Base-by-base conservation (phyloP, 257 asterid species). In the Rauvolfia tetraphylla region DNA sequence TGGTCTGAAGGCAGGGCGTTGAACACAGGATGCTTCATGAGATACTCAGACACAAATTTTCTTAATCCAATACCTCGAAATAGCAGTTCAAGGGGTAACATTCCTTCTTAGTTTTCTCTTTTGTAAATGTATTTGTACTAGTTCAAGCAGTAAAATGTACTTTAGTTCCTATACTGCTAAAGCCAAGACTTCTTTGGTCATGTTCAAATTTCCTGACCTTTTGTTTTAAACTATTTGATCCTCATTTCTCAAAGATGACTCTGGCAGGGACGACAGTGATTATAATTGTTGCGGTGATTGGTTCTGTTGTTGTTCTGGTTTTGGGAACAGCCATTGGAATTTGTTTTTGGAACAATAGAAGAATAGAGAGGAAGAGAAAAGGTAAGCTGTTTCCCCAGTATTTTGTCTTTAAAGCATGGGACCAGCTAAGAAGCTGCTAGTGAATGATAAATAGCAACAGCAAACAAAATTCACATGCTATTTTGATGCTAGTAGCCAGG, bases 281-380 rank as follows among this genome's bases (percentile, higher is more conserved):
- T 22, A 83, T 90, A 22, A 83, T 82, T 12, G 76, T 88, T 8
- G 88, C 89, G 62, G 81, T 84, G 77, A 79, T 87, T 39, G 85
- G 96, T 75, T 89, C 93, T 72, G 88, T 84, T 41, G 76, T 84
- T 29, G 88, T 92, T 78, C 68, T 90, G 56, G 59, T 74, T 2
- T 84, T 87, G 62, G 97, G 86, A 38, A 75, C 85, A 38, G 54
- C 79, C 7, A 81, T 92, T 48, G 96, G 88, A 75, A 41, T 73
- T 72, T 86, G 84, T 38, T 74, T 82, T 78, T 87, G 91, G 96
- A 90, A 87, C 82, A 85, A 79, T 62, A 86, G 81, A 79, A 82
- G 59, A 36, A 86, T 90, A 27, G 81, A 93, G 73, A 83, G 82
- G 87, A 93, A 90, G 89, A 87, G 97, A 82, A 89, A 84, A 90